A percentile compares a stretch with the other conserved stretches of the same genome.
Evolutionary conservation across 495 filamentous ascomycete genomes (phyloP).

Genomic region (Acidomyces sp.): DNA sequence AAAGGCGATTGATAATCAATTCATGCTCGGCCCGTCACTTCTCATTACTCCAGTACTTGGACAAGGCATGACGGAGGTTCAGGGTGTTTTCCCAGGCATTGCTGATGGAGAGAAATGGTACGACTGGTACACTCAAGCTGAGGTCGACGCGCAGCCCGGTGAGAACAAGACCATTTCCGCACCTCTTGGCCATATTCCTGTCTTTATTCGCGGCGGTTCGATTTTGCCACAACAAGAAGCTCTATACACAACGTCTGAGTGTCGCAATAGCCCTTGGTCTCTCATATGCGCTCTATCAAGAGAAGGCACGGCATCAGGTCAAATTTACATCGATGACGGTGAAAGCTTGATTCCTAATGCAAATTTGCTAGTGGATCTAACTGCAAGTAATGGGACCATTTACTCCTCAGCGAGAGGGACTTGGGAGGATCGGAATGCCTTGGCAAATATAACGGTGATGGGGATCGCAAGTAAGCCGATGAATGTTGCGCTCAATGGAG

Average conservation of each 20-base stretch:
- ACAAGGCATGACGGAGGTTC: slow-evolving; percentile 43
- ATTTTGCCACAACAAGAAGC: slow-evolving; percentile 53
- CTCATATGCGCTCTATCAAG: slow-evolving; percentile 16
- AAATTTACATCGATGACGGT: slow-evolving; percentile 25
- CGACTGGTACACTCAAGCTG: slow-evolving; percentile 22
- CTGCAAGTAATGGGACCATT: slow-evolving; percentile 15
- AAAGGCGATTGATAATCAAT: slow-evolving; percentile 21
- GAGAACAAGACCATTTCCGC: slow-evolving; percentile 17
- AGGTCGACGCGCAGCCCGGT: slow-evolving; percentile 21
- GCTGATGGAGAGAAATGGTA: slow-evolving; percentile 37
- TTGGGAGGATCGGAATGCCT: slow-evolving; percentile 19
- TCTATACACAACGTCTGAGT: slow-evolving; percentile 18
- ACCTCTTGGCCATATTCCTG: slow-evolving; percentile 16
- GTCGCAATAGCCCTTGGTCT: slow-evolving; percentile 14
- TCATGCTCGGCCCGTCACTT: slow-evolving; percentile 20
- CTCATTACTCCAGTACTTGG: slow-evolving; percentile 22
- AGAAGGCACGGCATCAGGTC: slow-evolving; percentile 15
- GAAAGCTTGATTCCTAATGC: slow-evolving; percentile 32
- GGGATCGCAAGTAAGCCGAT: slow-evolving; percentile 15
- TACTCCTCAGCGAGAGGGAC: slow-evolving; percentile 16
- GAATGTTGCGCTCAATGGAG: slow-evolving; percentile 21
- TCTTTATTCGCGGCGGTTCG: slow-evolving; percentile 41
- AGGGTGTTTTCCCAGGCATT: slow-evolving; percentile 66
- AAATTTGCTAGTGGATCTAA: slow-evolving; percentile 28
- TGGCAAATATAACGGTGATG: slow-evolving; percentile 24